phyloP scores from a whole-genome alignment of 2,329 filamentous ascomycete species.

The Fusarium ramigenum region DNA sequence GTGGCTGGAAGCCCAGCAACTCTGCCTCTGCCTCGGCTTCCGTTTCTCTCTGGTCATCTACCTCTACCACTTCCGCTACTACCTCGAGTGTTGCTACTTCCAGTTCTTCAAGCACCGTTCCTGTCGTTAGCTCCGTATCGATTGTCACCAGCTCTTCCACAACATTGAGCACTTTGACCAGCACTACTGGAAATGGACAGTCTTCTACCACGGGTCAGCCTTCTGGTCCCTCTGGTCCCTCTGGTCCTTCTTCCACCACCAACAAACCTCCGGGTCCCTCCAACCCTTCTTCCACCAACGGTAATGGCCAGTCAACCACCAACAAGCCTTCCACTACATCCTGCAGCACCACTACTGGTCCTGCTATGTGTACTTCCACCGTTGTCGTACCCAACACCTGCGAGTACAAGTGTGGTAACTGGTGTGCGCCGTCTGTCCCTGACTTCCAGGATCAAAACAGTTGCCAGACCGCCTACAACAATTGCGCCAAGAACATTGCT shows the following conservation, averaged over 20 bases:
- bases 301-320: conserved; percentile 12
- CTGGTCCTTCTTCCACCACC: background rate
- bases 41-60: conserved; percentile 7
- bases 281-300: conserved; percentile 28
- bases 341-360: conserved; percentile 48
- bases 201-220: conserved; percentile 21
- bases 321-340: conserved; percentile 27
- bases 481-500: conserved; percentile 57
- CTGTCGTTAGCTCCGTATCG: conserved; percentile 14
- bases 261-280: conserved; percentile 2
- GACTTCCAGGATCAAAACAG: conserved; percentile 54
- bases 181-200: conserved; percentile 36
- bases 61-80: conserved; percentile 11
- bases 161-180: conserved; percentile 49
- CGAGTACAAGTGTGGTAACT: conserved; percentile 64
- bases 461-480: conserved; percentile 55
- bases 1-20: conserved; percentile 48
- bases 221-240: background rate
- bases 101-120: background rate
- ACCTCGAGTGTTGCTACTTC: conserved; percentile 2
- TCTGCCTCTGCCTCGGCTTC: conserved; percentile 11
- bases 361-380: conserved; percentile 60
- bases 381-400: conserved; percentile 57
- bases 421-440: conserved; percentile 62
- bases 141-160: conserved; percentile 41